Conservation (phyloP, 768 basidiomycete species). For the Xerocomellus amylosporus region DNA sequence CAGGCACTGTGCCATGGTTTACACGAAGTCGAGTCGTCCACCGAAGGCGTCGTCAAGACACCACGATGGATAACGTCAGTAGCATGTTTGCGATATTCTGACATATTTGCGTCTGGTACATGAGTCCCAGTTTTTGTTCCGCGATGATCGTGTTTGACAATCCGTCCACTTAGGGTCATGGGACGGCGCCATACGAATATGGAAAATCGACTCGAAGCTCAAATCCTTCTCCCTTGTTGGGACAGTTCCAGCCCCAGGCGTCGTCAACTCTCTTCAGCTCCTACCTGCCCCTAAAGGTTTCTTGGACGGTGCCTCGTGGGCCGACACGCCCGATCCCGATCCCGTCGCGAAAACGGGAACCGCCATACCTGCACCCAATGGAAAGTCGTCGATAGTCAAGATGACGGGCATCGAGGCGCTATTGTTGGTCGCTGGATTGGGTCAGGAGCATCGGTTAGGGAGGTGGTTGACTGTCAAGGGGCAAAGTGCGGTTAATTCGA, state of each 20-base stretch:
- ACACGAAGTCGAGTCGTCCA: slow-evolving; percentile 64
- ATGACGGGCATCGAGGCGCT: slow-evolving; percentile 33
- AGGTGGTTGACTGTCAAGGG: slow-evolving; percentile 82
- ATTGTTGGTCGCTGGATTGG: slow-evolving; percentile 75
- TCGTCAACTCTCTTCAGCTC: slow-evolving; percentile 90
- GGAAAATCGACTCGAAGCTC: slow-evolving; percentile 81
- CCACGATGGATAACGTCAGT: slow-evolving; percentile 92
- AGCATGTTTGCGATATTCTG: slow-evolving; percentile 80
- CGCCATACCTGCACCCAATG: not conserved
- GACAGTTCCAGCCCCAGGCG: slow-evolving; percentile 64
- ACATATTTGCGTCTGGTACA: slow-evolving; percentile 86
- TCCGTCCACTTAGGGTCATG: slow-evolving; percentile 68
- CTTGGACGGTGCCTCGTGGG: slow-evolving; percentile 44
- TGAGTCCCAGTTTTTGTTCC: not conserved
- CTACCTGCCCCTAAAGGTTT: slow-evolving; percentile 48
- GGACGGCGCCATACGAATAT: slow-evolving; percentile 86
- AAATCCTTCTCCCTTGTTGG: slow-evolving; percentile 72
- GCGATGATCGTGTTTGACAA: slow-evolving; percentile 2
- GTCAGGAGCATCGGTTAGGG: slow-evolving; percentile 87
- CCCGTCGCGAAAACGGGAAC: not conserved
- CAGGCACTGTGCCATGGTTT: slow-evolving; percentile 86
- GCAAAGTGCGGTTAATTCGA: slow-evolving; percentile 67
- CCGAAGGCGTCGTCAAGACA: slow-evolving; percentile 69
- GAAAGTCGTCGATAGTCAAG: slow-evolving; percentile 25
- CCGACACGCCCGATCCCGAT: slow-evolving; percentile 6